A percentile compares a stretch with the other conserved stretches of the same genome.
Conservation (phyloP, 2,329 filamentous ascomycete species). For the Geosmithia flava region DNA sequence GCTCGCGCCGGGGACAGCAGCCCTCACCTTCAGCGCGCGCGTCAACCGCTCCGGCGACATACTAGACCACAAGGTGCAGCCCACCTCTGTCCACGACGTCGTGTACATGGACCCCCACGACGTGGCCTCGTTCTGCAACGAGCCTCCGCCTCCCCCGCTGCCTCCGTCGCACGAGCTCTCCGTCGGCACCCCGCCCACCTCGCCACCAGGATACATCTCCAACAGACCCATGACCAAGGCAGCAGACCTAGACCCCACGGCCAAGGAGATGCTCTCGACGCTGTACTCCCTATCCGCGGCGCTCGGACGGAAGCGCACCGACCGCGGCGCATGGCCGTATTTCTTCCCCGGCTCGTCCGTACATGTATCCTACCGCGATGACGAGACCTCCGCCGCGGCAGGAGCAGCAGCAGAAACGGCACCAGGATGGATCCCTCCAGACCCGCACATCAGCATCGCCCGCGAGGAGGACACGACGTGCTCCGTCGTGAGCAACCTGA, state of each 20-base stretch:
- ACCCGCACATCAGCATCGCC: slow-evolving; percentile 35
- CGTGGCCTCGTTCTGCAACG: slow-evolving; percentile 30
- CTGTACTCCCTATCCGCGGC: slow-evolving; percentile 35
- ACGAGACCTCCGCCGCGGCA: slow-evolving; percentile 3
- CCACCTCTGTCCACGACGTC: slow-evolving; percentile 41
- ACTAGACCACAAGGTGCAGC: slow-evolving; percentile 39
- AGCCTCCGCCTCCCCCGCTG: slow-evolving; percentile 10
- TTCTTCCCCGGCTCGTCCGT: slow-evolving; percentile 30
- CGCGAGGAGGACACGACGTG: slow-evolving; percentile 16
- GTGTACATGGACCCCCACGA: slow-evolving; percentile 42
- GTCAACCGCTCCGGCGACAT: slow-evolving; percentile 40
- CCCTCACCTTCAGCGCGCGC: slow-evolving; percentile 50
- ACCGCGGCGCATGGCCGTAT: slow-evolving; percentile 35
- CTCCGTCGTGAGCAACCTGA: slow-evolving; percentile 27
- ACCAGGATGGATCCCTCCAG: slow-evolving; percentile 19
- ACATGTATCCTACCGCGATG: slow-evolving; percentile 24
- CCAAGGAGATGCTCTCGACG: slow-evolving; percentile 31
- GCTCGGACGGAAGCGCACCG: slow-evolving; percentile 27
- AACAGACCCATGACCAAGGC: slow-evolving; percentile 28
- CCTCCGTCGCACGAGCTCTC: slow-evolving; percentile 3
- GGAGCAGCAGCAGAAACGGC: no score
- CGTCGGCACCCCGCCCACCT: not conserved
- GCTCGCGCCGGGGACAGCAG: slow-evolving; percentile 33
- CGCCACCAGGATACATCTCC: no score
- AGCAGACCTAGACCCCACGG: slow-evolving; percentile 25